Percentiles rank a stretch among this genome's conserved stretches.
These are phyloP conservation scores for Cinnamomum micranthum DNA, from an alignment of 164 flowering plant genomes.

Conservation along the genomic window DNA sequence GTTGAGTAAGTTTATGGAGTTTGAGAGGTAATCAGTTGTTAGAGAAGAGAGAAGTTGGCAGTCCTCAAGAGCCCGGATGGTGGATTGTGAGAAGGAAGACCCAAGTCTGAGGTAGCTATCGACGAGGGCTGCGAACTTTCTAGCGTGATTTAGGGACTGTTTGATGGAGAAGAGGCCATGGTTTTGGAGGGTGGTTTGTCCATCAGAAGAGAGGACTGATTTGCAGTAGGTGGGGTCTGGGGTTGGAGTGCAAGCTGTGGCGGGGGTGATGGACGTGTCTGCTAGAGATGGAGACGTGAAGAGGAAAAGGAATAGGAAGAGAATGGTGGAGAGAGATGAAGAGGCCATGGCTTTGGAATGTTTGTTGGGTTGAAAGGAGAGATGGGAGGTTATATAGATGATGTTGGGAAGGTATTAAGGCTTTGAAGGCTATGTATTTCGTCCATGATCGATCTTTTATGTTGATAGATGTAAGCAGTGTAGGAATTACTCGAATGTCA, in stretches of 20 bases:
- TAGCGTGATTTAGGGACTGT: conserved; percentile 20
- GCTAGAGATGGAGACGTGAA: conserved; percentile 15
- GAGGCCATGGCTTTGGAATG: background rate
- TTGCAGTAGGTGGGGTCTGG: conserved; percentile 29
- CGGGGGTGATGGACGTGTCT: conserved; percentile 13
- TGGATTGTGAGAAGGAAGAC: conserved; percentile 8
- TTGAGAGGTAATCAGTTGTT: conserved; percentile 26
- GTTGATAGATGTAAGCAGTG: too few species aligned
- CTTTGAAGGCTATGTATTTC: too few species aligned
- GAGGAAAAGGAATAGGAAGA: background rate
- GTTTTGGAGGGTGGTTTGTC: conserved; percentile 25
- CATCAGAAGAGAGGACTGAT: conserved; percentile 25
- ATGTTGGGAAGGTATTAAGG: too few species aligned
- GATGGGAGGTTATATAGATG: too few species aligned
- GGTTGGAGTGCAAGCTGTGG: conserved; percentile 15
- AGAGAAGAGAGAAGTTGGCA: conserved; percentile 24
- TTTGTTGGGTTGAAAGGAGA: too few species aligned
- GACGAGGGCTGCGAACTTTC: conserved; percentile 15
- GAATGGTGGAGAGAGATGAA: conserved; percentile 6
- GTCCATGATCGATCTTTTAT: too few species aligned
- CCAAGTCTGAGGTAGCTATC: conserved; percentile 16
- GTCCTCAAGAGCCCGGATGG: conserved; percentile 29
- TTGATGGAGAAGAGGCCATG: conserved; percentile 25
- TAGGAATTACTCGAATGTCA: too few species aligned
- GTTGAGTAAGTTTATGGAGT: conserved; percentile 9